Base-by-base conservation (phyloP, 768 basidiomycete genomes). In the Baorangia bicolor region DNA sequence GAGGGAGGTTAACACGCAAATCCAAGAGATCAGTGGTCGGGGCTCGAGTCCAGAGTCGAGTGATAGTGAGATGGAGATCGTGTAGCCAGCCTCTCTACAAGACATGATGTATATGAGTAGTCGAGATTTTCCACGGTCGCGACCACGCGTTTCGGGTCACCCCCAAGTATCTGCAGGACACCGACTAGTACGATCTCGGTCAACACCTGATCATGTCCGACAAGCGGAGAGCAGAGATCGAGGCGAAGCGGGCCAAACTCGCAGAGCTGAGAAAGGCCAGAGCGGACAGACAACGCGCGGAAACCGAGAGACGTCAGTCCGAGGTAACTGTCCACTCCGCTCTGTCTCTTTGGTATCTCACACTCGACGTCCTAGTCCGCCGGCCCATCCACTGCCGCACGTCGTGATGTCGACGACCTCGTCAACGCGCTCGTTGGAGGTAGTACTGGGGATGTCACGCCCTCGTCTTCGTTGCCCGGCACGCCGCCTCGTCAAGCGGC, bases 241-340 rank as follows among this genome's bases (percentile, higher is more conserved):
- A 94, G 71, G 90, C 87, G 25, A 98, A 98, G 75, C 78, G 87
- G 58, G 84, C 85, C 12, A 94, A 93, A 72, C 85, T 98, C 33
- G 91, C 85, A 47, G 92, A 92, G 59, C 78, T 97, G 35, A 80
- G 90, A 51, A 82, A 87, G 69, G 88, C 87, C 6, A 81, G 93
- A 42, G 85, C 85, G 34, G 84, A 89, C 59, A 75, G 88, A 63
- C 81, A 86, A 64, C 82, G 77, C 55, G 78, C 74, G 53, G 85
- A 83, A 45, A 73, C 72, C 23, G 78, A 83, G 43, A 61, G 70
- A 50, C 67, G 62, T 9, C 66, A 62, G 40, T 53, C 66, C 37
- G 65, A 69, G 56, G 70, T 69, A 63, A 46, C 18, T 20, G 49
- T 59, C 40, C 16, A 49, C 27, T 40, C n/a, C 18, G 10, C 31